A percentile compares a stretch with the other conserved stretches of the same genome.
phyloP scores from a whole-genome alignment of 192 early-diverging fungal genomes.

The Spizellomyces punctatus region DNA sequence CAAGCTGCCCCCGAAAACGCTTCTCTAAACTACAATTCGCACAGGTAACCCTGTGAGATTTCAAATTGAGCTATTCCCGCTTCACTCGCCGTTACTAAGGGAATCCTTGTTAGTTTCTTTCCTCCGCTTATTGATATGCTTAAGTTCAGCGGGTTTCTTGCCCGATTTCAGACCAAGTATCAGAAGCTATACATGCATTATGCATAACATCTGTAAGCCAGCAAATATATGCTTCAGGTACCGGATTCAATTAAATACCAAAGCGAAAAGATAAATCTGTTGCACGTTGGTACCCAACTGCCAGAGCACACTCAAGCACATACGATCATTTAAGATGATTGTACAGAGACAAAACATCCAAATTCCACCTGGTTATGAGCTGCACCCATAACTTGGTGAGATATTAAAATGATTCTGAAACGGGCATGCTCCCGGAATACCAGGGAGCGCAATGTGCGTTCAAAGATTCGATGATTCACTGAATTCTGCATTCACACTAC shows the following conservation, averaged over 20 bases:
- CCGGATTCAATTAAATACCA: too few relatives aligned
- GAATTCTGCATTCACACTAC: constrained; percentile 68
- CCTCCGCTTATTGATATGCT: constrained; percentile 84
- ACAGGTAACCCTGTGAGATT: constrained; percentile 50
- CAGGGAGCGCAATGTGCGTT: constrained; percentile 58
- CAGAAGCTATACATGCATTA: too few relatives aligned
- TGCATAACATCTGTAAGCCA: too few relatives aligned
- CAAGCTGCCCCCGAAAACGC: constrained; percentile 41
- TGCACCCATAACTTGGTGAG: constrained; percentile 21
- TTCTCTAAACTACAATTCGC: constrained; percentile 68
- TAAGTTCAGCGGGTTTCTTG: constrained; percentile 74
- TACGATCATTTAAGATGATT: constrained; percentile 4
- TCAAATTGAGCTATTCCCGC: constrained; percentile 71
- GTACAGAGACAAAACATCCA: background rate
- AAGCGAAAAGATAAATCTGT: too few relatives aligned
- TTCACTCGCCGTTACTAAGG: constrained; percentile 79
- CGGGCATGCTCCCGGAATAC: constrained; percentile 55
- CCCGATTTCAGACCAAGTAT: constrained; percentile 29
- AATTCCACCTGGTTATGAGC: too few relatives aligned
- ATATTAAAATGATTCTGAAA: constrained; percentile 59
- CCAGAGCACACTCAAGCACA: background rate
- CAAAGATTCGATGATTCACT: constrained; percentile 73
- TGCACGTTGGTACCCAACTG: background rate
- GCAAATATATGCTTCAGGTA: too few relatives aligned
- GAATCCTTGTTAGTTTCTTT: constrained; percentile 82